These are phyloP conservation scores for Cladosporium sp. DNA, from an alignment of 2,329 filamentous ascomycete species.

Conservation along the genomic window DNA sequence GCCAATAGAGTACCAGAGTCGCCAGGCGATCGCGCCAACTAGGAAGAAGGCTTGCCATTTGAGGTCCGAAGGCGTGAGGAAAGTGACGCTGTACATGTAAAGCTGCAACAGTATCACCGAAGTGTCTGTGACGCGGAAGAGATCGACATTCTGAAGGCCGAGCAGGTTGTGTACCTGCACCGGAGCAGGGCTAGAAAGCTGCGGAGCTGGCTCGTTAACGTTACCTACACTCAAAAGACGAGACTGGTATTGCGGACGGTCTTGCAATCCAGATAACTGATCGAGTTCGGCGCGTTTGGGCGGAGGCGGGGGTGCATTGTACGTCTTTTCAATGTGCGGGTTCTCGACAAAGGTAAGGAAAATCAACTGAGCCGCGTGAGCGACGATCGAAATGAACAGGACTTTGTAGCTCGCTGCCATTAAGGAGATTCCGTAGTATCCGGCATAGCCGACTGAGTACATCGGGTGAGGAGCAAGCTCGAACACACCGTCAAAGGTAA, in stretches of 20 bases:
- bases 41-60: conserved; percentile 76
- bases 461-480: conserved; percentile 98
- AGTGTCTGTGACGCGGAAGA: conserved; percentile 82
- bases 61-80: conserved; percentile 72
- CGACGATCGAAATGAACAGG: conserved; percentile 91
- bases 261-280: conserved; percentile 31
- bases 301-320: conserved; percentile 76
- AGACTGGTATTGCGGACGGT: conserved; percentile 37
- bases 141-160: conserved; percentile 77
- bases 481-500: conserved; percentile 98
- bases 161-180: conserved; percentile 76
- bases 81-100: conserved; percentile 69
- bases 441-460: conserved; percentile 97
- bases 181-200: conserved; percentile 50
- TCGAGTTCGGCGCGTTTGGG: conserved; percentile 47
- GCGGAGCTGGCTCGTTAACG: conserved; percentile 29
- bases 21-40: conserved; percentile 73
- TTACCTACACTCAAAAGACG: conserved; percentile 36
- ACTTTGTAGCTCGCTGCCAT: conserved; percentile 98
- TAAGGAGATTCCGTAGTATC: conserved; percentile 96
- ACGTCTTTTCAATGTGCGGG: conserved; percentile 96
- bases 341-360: conserved; percentile 92
- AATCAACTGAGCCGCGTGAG: conserved; percentile 88
- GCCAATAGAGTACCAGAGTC: conserved; percentile 86
- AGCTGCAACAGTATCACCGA: conserved; percentile 71